A percentile compares a stretch with the other conserved stretches of the same genome.
Conservation (phyloP, 202 grass and related monocot species). For the Alloteropsis angusta region DNA sequence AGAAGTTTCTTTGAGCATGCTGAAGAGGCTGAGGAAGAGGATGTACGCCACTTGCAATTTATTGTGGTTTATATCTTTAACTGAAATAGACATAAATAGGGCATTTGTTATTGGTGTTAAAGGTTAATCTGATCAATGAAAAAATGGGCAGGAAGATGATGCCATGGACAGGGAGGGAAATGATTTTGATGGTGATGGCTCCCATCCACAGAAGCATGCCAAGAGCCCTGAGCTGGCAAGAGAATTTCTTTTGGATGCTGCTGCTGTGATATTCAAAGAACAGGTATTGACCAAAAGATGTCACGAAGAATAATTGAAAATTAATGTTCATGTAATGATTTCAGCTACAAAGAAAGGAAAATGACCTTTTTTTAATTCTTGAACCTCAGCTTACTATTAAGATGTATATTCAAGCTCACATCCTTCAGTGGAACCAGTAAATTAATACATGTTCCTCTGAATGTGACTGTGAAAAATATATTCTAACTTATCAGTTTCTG, state of each 20-base stretch:
- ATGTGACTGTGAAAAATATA: neutral
- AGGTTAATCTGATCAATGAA: conserved; percentile 22
- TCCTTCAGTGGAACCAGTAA: conserved; percentile 19
- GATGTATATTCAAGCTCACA: conserved; percentile 18
- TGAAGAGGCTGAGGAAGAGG: conserved; percentile 96
- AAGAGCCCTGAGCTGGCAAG: conserved; percentile 97
- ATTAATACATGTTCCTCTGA: conserved; percentile 18
- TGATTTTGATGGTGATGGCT: conserved; percentile 65
- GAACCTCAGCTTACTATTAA: conserved; percentile 8
- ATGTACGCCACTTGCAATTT: conserved; percentile 53
- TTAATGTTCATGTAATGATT: conserved; percentile 11
- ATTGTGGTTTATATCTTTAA: conserved; percentile 28
- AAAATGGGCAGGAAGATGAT: conserved; percentile 74
- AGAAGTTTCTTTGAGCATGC: conserved; percentile 92
- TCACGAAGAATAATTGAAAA: neutral
- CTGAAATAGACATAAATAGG: conserved; percentile 22
- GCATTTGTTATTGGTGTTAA: conserved; percentile 12
- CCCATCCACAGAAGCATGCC: conserved; percentile 86
- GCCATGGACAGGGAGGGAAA: conserved; percentile 82
- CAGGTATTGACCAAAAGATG: conserved; percentile 45
- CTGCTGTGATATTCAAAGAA: conserved; percentile 94
- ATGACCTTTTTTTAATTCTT: neutral
- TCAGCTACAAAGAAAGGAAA: neutral
- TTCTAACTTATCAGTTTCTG: neutral
- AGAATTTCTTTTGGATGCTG: conserved; percentile 96